Evolutionary conservation across 75 land plant species (phyloP).

Genomic region (Cupressus sempervirens): DNA sequence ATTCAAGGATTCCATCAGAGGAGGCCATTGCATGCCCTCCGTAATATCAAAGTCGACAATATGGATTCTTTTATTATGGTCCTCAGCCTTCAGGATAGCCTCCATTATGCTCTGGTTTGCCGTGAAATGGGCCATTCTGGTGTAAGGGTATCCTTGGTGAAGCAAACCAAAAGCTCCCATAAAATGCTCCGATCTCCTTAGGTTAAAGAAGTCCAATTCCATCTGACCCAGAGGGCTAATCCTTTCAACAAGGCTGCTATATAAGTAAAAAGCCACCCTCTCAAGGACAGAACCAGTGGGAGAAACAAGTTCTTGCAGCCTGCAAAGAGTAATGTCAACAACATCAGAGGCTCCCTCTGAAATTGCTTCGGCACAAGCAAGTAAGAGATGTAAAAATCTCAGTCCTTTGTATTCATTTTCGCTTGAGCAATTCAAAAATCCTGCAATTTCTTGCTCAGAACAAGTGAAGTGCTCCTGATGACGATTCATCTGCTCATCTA

Average conservation of each 20-base stretch:
- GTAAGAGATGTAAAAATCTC: neutral
- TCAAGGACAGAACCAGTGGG: neutral
- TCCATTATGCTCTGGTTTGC: neutral
- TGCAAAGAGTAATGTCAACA: neutral
- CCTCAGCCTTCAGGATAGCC: neutral
- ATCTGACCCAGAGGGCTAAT: neutral
- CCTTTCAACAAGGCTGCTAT: neutral
- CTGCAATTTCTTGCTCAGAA: neutral
- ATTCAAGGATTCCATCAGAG: slow-evolving; percentile 50
- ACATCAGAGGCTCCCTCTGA: neutral
- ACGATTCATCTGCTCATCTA: no score
- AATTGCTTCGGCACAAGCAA: neutral
- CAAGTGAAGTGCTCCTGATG: no score
- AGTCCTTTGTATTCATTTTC: neutral
- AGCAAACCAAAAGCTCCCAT: neutral
- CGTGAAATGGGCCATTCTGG: neutral
- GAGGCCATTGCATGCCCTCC: neutral
- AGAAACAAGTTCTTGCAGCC: neutral
- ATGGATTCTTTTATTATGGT: neutral
- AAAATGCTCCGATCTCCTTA: neutral
- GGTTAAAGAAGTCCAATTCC: neutral
- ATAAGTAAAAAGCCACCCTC: neutral
- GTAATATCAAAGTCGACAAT: neutral
- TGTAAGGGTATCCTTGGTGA: neutral
- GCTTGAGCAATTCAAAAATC: neutral